Percentiles rank a stretch among this genome's conserved stretches.
phyloP scores from a whole-genome alignment of 345 rosid species.

The Melastoma malabathricum region DNA sequence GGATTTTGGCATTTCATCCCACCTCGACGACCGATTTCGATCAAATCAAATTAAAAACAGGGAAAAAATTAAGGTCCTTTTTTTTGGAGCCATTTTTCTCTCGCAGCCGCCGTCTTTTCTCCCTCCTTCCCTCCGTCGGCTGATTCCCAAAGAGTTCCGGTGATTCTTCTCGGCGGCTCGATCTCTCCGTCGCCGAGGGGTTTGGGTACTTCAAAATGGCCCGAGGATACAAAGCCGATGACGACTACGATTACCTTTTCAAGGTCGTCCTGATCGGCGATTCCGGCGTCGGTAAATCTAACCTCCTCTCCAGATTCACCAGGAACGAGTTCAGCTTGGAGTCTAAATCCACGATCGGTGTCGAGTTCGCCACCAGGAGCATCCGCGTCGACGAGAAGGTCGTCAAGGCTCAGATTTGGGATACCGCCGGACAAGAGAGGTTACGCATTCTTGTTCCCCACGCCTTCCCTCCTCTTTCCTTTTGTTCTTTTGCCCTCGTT shows the following conservation, averaged over 20 bases:
- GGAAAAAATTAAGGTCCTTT: no score
- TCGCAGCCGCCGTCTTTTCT: no score
- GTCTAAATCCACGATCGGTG: slow-evolving; percentile 77
- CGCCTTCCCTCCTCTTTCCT: no score
- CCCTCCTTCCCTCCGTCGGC: slow-evolving; percentile 1
- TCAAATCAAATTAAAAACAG: no score
- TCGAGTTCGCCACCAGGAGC: slow-evolving; percentile 77
- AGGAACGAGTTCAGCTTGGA: slow-evolving; percentile 73
- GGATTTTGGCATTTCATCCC: no score
- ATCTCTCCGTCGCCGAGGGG: slow-evolving; percentile 4
- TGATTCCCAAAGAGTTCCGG: not conserved
- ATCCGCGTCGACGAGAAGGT: slow-evolving; percentile 61
- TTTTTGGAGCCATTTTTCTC: slow-evolving; percentile 2
- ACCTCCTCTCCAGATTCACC: slow-evolving; percentile 60
- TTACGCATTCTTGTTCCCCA: slow-evolving; percentile 1
- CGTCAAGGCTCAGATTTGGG: slow-evolving; percentile 90
- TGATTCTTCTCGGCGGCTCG: no score
- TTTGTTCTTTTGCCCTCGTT: no score
- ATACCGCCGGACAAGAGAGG: slow-evolving; percentile 84
- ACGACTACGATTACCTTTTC: slow-evolving; percentile 74
- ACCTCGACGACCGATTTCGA: no score
- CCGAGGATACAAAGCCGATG: slow-evolving; percentile 71
- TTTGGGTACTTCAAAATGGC: slow-evolving; percentile 10
- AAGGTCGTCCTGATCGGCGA: slow-evolving; percentile 70
- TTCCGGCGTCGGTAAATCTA: slow-evolving; percentile 78